These are phyloP conservation scores for Fusarium nygamai DNA, from an alignment of 2,329 filamentous ascomycete species.

Conservation along the genomic window DNA sequence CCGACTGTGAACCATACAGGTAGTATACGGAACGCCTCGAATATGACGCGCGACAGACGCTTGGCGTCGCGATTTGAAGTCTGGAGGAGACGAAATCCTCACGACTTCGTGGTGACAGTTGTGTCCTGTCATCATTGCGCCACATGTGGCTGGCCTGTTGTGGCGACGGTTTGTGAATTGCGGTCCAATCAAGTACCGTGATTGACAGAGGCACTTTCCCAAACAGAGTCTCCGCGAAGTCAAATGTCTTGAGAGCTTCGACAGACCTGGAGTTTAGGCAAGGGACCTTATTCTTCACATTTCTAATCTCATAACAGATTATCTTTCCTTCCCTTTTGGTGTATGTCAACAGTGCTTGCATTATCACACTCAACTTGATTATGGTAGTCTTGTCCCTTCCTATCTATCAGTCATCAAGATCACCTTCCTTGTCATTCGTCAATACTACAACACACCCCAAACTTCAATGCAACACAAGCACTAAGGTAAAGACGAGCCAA, in stretches of 20 bases:
- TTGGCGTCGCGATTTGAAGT: slow-evolving; percentile 19
- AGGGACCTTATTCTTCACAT: not conserved
- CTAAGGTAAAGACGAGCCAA: not conserved
- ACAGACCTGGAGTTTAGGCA: not conserved
- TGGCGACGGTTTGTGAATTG: not conserved
- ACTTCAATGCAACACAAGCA: not conserved
- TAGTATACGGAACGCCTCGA: slow-evolving; percentile 3
- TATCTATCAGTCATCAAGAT: not conserved
- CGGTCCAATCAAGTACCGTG: not conserved
- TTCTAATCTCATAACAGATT: not conserved
- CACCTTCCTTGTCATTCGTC: not conserved
- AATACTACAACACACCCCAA: not conserved
- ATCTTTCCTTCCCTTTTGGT: not conserved
- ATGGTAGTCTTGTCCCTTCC: not conserved
- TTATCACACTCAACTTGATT: not conserved
- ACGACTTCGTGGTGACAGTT: slow-evolving; percentile 17
- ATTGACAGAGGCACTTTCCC: not conserved
- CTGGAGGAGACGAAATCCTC: slow-evolving; percentile 18
- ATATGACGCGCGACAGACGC: slow-evolving; percentile 33
- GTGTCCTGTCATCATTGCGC: slow-evolving; percentile 38
- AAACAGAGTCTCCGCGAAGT: not conserved
- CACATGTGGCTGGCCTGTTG: slow-evolving; percentile 29
- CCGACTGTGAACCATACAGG: slow-evolving; percentile 5
- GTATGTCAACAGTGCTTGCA: not conserved
- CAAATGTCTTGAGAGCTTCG: not conserved